A percentile compares a stretch with the other conserved stretches of the same genome.
These are phyloP conservation scores for Tricholoma flavovirens DNA, from an alignment of 768 basidiomycete genomes.

Conservation along the genomic window DNA sequence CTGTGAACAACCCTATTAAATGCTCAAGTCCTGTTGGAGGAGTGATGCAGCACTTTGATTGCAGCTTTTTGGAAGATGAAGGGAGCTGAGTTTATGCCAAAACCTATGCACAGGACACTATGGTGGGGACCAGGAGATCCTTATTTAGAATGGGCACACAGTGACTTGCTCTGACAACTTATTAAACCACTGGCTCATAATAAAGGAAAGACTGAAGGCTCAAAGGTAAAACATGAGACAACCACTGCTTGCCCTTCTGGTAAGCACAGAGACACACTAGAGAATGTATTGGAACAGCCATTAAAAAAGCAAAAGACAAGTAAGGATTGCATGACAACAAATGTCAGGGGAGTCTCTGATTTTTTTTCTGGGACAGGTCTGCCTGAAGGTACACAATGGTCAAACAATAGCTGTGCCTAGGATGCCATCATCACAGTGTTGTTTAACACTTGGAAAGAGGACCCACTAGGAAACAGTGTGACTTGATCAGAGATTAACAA, in stretches of 20 bases:
- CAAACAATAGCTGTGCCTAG: too few relatives aligned
- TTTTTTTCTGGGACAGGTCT: not conserved
- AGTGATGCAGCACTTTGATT: too few relatives aligned
- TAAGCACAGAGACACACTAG: not conserved
- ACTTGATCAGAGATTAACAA: not conserved
- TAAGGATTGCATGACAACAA: not conserved
- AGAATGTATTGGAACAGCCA: not conserved
- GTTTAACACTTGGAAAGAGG: not conserved
- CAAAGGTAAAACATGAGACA: not conserved
- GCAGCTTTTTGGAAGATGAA: too few relatives aligned
- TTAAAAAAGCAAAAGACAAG: not conserved
- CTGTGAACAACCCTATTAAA: too few relatives aligned
- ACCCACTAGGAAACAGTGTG: not conserved
- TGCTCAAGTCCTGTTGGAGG: too few relatives aligned
- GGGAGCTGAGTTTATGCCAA: too few relatives aligned
- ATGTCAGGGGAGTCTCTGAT: not conserved
- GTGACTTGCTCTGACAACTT: not conserved
- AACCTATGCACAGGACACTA: too few relatives aligned
- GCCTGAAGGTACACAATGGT: not conserved
- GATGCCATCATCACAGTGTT: not conserved
- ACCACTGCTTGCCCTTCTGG: not conserved
- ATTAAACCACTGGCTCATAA: not conserved
- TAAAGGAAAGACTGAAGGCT: not conserved
- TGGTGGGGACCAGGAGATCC: too few relatives aligned
- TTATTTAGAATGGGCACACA: too few relatives aligned